Evolutionary conservation across 345 rosid genomes (phyloP).

Genomic region (Triadica sebifera): DNA sequence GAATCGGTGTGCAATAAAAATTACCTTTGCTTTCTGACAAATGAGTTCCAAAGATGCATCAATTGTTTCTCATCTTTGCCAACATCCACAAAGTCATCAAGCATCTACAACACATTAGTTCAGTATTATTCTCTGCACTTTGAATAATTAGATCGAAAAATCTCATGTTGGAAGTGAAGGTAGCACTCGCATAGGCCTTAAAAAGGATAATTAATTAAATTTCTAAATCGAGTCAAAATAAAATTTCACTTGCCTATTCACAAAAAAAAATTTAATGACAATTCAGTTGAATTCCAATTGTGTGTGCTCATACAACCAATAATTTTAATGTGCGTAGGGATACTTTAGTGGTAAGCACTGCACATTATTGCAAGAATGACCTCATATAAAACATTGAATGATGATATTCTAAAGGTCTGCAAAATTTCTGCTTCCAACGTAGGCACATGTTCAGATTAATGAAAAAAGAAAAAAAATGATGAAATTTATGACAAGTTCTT

Average conservation of each 20-base stretch:
- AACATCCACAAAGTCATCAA: constrained; percentile 96
- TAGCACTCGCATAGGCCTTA: neutral
- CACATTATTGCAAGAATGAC: no score
- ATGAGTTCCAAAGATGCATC: constrained; percentile 98
- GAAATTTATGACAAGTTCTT: no score
- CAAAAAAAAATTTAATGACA: no score
- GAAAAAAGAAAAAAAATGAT: no score
- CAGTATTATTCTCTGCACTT: neutral
- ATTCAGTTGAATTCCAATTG: no score
- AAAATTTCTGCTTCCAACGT: no score
- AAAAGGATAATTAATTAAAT: neutral
- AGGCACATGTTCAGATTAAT: no score
- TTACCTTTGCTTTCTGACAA: constrained; percentile 92
- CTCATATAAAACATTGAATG: no score
- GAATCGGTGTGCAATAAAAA: neutral
- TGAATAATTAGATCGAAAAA: neutral
- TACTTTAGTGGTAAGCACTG: no score
- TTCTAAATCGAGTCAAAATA: neutral
- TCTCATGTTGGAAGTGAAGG: neutral
- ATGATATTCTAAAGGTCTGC: no score
- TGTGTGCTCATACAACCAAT: no score
- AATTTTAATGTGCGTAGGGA: no score
- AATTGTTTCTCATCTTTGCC: constrained; percentile 90
- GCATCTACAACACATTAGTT: constrained; percentile 60
- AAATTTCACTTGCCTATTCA: neutral